Base-by-base conservation (phyloP, 768 basidiomycete species). In the Kwoniella shandongensis region DNA sequence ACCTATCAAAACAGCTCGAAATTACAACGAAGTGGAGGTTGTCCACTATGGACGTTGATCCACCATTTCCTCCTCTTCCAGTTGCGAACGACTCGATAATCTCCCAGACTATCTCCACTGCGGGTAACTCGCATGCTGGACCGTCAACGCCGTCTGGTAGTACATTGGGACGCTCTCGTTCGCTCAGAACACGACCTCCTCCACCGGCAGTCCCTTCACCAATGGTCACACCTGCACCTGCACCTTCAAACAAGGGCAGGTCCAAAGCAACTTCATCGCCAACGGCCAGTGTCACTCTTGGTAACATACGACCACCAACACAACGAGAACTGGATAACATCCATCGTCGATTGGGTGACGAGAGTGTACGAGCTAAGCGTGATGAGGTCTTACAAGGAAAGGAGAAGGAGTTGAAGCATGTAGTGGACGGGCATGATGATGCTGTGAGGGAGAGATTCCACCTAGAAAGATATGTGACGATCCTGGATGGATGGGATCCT, bases 361-460 rank as follows among this genome's bases (percentile, higher is more conserved):
- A 69, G 29, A 56, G 47, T 32, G 23, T 74, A 20, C 39, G 47
- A 15, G 47, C 15, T 26, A 59, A 57, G 27, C 46, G 66, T 46
- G 73, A 76, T 22, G 78, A 77, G 49, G 70, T 86, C 72, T 65
- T 91, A n/a, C 76, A 77, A 47, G 79, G 83, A 63, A 85, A 83
- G 73, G 85, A 87, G 74, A 69, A 68, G 13, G 79, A 86, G 61
- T 72, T 91, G 65, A 82, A 84, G 63, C 70, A 73, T 4, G 81
- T 88, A 25, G 40, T 68, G 27, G 72, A 74, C 27, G 53, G 46
- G 26, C 72, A 74, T 63, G 72, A 74, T 59, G 59, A 62, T 22
- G 65, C 63, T 22, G 81, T 94, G 45, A 84, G 92, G 58, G 90
- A 97, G 76, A 80, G 84, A 57, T 97, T 93, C 76, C 92, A 97